A percentile compares a stretch with the other conserved stretches of the same genome.
These are phyloP conservation scores for Nannochloropsis salina DNA, from an alignment of 108 stramenopile genomes.

Conservation along the genomic window DNA sequence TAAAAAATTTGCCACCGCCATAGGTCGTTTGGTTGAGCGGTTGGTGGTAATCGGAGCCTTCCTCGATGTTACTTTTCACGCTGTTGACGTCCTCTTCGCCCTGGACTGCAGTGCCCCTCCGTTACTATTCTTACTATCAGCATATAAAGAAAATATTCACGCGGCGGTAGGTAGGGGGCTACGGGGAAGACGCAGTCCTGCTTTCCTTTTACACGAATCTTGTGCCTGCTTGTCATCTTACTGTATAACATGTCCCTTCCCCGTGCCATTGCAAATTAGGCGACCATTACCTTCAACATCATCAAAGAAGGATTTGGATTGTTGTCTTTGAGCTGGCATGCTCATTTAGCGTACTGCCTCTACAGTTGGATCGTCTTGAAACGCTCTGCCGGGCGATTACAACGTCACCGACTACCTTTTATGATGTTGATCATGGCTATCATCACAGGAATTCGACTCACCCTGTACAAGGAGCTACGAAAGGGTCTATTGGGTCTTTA, in stretches of 20 bases:
- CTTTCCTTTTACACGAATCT: too few species aligned
- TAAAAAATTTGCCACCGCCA: background rate
- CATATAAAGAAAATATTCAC: background rate
- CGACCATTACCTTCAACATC: conserved; percentile 5
- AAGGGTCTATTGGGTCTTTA: background rate
- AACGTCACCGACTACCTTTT: background rate
- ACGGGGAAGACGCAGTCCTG: too few species aligned
- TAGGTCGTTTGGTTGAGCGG: background rate
- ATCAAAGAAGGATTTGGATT: background rate
- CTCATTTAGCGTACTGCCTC: background rate
- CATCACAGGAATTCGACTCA: background rate
- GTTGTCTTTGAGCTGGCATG: background rate
- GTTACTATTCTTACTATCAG: background rate
- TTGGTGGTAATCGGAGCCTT: background rate
- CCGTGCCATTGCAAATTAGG: background rate
- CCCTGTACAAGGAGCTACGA: conserved; percentile 1
- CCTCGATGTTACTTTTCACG: background rate
- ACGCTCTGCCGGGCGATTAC: conserved; percentile 19
- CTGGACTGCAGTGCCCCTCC: background rate
- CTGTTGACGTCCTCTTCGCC: background rate
- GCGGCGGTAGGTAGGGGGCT: background rate
- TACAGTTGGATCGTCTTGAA: conserved; percentile 1
- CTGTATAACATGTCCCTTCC: background rate
- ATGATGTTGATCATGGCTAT: background rate
- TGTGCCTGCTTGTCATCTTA: too few species aligned